Percentiles rank a stretch among this genome's conserved stretches.
phyloP scores from a whole-genome alignment of 176 grass and related monocot genomes.

The Otatea glauca region DNA sequence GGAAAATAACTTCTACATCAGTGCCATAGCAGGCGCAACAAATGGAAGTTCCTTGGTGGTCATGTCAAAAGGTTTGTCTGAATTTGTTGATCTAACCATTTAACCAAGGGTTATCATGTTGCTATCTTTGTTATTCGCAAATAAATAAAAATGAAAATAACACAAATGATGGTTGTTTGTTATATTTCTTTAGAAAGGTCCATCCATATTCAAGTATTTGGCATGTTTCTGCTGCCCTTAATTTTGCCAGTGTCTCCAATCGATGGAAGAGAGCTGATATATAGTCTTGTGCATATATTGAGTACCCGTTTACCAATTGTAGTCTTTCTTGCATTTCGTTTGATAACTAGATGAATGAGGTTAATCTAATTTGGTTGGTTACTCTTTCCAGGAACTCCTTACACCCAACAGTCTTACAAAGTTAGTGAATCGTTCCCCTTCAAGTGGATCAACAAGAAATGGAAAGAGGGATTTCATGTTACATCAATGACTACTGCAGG shows the following conservation, averaged over 20 bases:
- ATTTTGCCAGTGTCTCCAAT: background rate
- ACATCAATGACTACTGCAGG: conserved; percentile 99
- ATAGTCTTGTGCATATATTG: background rate
- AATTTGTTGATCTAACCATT: conserved; percentile 36
- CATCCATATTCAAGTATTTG: conserved; percentile 18
- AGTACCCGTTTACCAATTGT: background rate
- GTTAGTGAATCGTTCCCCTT: conserved; percentile 98
- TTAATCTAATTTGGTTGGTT: conserved; percentile 27
- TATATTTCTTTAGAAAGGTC: background rate
- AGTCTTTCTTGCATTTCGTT: background rate
- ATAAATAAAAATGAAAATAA: conserved; percentile 5
- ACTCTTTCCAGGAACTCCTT: conserved; percentile 75
- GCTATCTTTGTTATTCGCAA: background rate
- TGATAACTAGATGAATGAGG: background rate
- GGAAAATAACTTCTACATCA: conserved; percentile 99
- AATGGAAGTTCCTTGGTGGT: conserved; percentile 98
- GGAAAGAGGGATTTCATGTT: conserved; percentile 99
- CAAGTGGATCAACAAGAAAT: conserved; percentile 99
- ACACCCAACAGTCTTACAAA: conserved; percentile 98
- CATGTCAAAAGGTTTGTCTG: conserved; percentile 91
- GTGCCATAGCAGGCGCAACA: conserved; percentile 83
- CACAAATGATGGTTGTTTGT: background rate
- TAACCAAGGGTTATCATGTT: background rate
- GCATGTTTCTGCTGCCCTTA: conserved; percentile 7
- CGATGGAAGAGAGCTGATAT: background rate